Percentiles rank a stretch among this genome's conserved stretches.
These are phyloP conservation scores for Saccharomycodes ludwigii DNA, from an alignment of 805 yeast genomes.

Conservation along the genomic window DNA sequence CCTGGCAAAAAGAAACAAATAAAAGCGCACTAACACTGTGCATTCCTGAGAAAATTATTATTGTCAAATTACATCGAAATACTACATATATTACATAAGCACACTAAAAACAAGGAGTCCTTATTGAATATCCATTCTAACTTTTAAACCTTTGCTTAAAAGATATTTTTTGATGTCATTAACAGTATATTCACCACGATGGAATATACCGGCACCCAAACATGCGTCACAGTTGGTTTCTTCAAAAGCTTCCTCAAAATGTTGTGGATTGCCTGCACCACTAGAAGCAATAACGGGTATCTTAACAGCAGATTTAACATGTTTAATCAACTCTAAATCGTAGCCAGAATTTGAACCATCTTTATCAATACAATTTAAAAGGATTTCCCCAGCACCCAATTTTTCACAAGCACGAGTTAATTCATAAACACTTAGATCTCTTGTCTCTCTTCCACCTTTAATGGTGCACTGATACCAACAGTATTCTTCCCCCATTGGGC, in stretches of 20 bases:
- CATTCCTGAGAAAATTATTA: too few species aligned
- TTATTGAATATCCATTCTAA: slow-evolving; percentile 43
- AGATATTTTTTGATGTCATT: slow-evolving; percentile 66
- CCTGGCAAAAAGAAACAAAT: too few species aligned
- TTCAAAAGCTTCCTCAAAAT: slow-evolving; percentile 77
- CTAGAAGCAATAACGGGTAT: slow-evolving; percentile 96
- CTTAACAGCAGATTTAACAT: slow-evolving; percentile 59
- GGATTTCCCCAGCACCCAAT: slow-evolving; percentile 92
- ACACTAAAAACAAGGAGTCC: too few species aligned
- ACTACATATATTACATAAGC: too few species aligned
- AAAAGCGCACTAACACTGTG: too few species aligned
- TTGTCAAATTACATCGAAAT: too few species aligned
- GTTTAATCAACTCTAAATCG: slow-evolving; percentile 73
- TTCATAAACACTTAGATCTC: slow-evolving; percentile 86
- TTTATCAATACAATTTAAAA: slow-evolving; percentile 88
- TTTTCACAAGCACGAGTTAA: slow-evolving; percentile 80
- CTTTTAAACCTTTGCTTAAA: slow-evolving; percentile 47
- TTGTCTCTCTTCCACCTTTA: slow-evolving; percentile 89
- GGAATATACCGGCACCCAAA: slow-evolving; percentile 97
- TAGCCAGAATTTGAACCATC: slow-evolving; percentile 95
- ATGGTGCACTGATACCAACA: slow-evolving; percentile 94
- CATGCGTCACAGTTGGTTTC: slow-evolving; percentile 90
- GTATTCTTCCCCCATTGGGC: slow-evolving; percentile 81
- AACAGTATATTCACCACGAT: slow-evolving; percentile 86
- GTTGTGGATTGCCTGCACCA: slow-evolving; percentile 92